Evolutionary conservation across 2,329 filamentous ascomycete species (phyloP).

Genomic region (Lachnellula subtilissima): DNA sequence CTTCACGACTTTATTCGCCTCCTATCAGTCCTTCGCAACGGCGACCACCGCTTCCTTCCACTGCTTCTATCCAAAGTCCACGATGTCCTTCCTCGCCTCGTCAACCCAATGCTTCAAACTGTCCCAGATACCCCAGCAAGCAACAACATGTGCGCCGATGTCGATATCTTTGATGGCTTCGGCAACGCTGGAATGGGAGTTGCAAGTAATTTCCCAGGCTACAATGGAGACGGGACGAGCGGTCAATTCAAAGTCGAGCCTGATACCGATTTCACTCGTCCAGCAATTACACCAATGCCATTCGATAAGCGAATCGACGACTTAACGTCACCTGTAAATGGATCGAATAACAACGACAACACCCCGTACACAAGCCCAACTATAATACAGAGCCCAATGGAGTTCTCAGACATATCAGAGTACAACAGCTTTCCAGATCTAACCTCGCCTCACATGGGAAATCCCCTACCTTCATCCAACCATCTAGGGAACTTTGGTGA

Average conservation of each 20-base stretch:
- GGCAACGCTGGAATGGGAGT: constrained; percentile 55
- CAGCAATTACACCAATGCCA: constrained; percentile 15
- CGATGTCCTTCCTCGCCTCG: constrained; percentile 61
- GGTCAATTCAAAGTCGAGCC: constrained; percentile 30
- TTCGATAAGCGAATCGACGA: constrained; percentile 28
- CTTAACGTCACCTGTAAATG: constrained; percentile 21
- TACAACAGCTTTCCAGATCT: constrained; percentile 23
- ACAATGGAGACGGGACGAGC: constrained; percentile 24
- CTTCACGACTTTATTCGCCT: constrained; percentile 65
- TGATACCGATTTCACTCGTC: constrained; percentile 18
- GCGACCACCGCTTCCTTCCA: constrained; percentile 71
- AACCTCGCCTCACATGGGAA: constrained; percentile 14
- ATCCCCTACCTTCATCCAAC: not conserved
- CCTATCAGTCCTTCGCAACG: constrained; percentile 66
- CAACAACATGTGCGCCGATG: constrained; percentile 30
- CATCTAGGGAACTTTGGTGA: constrained; percentile 17
- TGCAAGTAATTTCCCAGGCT: constrained; percentile 24
- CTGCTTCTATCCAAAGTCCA: constrained; percentile 71
- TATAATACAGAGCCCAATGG: constrained; percentile 23
- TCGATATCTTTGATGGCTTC: constrained; percentile 64
- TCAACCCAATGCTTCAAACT: constrained; percentile 55
- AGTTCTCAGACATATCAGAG: constrained; percentile 21
- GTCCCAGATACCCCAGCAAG: constrained; percentile 46
- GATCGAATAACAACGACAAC: constrained; percentile 13
- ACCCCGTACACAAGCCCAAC: constrained; percentile 23